A percentile compares a stretch with the other conserved stretches of the same genome.
phyloP scores from a whole-genome alignment of 2,329 filamentous ascomycete genomes.

The Fusarium sororula region DNA sequence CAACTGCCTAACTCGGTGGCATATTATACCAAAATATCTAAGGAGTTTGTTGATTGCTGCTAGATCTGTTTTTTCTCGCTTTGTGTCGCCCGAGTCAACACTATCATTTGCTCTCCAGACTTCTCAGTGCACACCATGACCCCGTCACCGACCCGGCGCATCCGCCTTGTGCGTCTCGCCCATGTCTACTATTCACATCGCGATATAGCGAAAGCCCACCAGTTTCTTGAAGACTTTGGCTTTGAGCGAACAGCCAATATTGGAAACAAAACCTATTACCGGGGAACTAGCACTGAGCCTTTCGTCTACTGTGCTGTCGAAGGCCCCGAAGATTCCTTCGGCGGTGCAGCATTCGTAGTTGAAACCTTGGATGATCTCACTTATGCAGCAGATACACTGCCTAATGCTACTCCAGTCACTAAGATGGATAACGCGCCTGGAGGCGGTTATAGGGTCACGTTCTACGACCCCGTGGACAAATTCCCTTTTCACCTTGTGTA shows the following conservation, averaged over 20 bases:
- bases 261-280: background rate
- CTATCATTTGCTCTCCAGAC: background rate
- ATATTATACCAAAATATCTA: no score
- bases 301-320: background rate
- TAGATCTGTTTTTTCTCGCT: no score
- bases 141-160: background rate
- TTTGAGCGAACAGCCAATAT: accelerated
- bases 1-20: no score
- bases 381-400: background rate
- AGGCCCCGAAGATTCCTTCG: background rate
- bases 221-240: background rate
- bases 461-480: background rate
- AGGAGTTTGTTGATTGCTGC: no score
- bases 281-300: background rate
- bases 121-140: background rate
- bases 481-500: background rate
- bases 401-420: background rate
- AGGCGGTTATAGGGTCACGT: background rate
- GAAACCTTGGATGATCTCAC: background rate
- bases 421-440: background rate
- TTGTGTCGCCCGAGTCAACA: no score
- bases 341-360: background rate
- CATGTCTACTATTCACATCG: background rate
- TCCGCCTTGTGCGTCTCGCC: background rate
- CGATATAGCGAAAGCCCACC: background rate